phyloP scores from a whole-genome alignment of 805 yeast species.

The Hanseniaspora lachancei region DNA sequence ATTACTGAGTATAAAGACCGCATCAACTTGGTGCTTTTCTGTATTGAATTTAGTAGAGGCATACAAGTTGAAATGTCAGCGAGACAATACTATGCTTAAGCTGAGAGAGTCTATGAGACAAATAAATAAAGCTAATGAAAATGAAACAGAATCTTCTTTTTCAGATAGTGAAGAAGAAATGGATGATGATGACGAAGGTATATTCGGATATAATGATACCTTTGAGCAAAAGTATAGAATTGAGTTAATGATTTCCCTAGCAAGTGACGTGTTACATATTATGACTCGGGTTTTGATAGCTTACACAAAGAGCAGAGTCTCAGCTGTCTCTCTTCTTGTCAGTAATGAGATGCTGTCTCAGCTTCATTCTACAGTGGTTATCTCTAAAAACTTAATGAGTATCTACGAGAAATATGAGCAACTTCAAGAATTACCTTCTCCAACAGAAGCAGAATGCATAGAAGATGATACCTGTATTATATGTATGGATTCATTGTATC shows the following conservation, averaged over 20 bases:
- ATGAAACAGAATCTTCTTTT: too few species aligned
- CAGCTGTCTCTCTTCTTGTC: slow-evolving; percentile 25
- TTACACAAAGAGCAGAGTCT: slow-evolving; percentile 34
- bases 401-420: slow-evolving; percentile 39
- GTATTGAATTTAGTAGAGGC: slow-evolving; percentile 33
- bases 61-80: slow-evolving; percentile 21
- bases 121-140: slow-evolving; percentile 34
- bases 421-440: slow-evolving; percentile 57
- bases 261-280: slow-evolving; percentile 37
- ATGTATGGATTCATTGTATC: slow-evolving; percentile 60
- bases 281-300: slow-evolving; percentile 35
- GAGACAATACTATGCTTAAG: slow-evolving; percentile 45
- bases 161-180: slow-evolving; percentile 39
- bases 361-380: slow-evolving; percentile 24
- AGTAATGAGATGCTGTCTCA: slow-evolving; percentile 38
- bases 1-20: slow-evolving; percentile 10
- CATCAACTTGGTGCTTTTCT: slow-evolving; percentile 34
- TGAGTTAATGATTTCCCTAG: slow-evolving; percentile 44
- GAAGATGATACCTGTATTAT: slow-evolving; percentile 51
- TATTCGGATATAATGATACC: slow-evolving; percentile 38
- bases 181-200: slow-evolving; percentile 15
- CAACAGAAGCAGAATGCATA: slow-evolving; percentile 33
- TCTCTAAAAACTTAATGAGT: slow-evolving; percentile 29
- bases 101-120: slow-evolving; percentile 62
- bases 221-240: slow-evolving; percentile 63